These are phyloP conservation scores for Pontederia crassipes DNA, from an alignment of 176 grass and related monocot species.

Conservation along the genomic window DNA sequence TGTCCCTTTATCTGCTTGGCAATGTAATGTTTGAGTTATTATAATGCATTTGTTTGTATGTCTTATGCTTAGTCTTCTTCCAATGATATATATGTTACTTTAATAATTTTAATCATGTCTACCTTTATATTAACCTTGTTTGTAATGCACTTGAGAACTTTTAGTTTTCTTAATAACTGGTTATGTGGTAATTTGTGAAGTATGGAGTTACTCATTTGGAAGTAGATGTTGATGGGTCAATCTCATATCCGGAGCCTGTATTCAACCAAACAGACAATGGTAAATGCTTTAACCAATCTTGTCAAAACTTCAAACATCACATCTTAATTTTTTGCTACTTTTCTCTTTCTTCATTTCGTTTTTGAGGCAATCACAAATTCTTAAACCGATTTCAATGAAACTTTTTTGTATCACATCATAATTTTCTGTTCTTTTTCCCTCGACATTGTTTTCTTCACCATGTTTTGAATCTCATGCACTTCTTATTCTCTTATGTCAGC, in stretches of 20 bases:
- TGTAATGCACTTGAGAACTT: background rate
- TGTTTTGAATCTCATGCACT: background rate
- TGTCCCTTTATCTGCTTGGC: background rate
- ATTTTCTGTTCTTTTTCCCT: background rate
- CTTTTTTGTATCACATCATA: conserved; percentile 6
- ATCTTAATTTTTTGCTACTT: background rate
- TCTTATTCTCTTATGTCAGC: conserved; percentile 22
- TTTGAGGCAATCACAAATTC: background rate
- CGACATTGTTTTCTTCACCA: background rate
- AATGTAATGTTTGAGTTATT: background rate
- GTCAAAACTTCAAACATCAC: background rate
- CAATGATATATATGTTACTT: no score
- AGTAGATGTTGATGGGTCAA: conserved; percentile 63
- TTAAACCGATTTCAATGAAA: conserved; percentile 2
- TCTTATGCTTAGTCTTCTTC: background rate
- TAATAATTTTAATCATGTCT: background rate
- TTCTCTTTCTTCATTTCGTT: background rate
- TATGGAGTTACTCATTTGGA: conserved; percentile 64
- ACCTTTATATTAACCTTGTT: conserved; percentile 2
- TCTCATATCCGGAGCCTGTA: conserved; percentile 47
- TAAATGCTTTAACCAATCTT: conserved; percentile 13
- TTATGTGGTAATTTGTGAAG: conserved; percentile 32
- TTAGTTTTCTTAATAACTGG: background rate
- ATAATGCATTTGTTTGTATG: background rate
- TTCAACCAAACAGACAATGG: conserved; percentile 44